Percentiles rank a stretch among this genome's conserved stretches.
These are phyloP conservation scores for Debaryomyces maramus DNA, from an alignment of 805 yeast species.

Conservation along the genomic window DNA sequence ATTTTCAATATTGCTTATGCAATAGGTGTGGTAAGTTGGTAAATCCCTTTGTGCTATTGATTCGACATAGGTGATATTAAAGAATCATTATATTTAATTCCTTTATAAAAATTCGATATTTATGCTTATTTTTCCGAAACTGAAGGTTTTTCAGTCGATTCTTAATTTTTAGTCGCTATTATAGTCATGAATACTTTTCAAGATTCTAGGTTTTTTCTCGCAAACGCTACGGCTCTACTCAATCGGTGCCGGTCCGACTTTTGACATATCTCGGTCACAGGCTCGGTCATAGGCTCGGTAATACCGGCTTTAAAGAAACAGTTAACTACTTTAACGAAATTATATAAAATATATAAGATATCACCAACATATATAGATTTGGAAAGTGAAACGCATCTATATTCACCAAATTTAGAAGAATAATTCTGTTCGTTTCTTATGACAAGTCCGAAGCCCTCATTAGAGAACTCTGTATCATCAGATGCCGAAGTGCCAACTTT, in stretches of 20 bases:
- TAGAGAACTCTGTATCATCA: background rate
- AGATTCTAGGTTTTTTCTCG: background rate
- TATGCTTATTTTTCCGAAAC: background rate
- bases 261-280: background rate
- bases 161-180: background rate
- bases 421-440: background rate
- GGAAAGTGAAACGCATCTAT: background rate
- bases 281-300: background rate
- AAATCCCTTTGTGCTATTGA: too few relatives aligned
- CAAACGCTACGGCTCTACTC: background rate
- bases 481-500: background rate
- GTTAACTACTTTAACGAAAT: background rate
- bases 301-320: background rate
- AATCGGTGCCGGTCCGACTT: background rate
- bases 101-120: background rate
- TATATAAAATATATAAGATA: background rate
- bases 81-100: too few relatives aligned
- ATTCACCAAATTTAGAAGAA: background rate
- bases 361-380: too few relatives aligned
- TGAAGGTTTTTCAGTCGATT: background rate
- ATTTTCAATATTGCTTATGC: too few relatives aligned
- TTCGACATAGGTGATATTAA: background rate
- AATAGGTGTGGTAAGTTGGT: too few relatives aligned
- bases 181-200: too few relatives aligned
- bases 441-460: background rate